These are phyloP conservation scores for Gossypium ekmanianum DNA, from an alignment of 345 rosid species.

Conservation along the genomic window DNA sequence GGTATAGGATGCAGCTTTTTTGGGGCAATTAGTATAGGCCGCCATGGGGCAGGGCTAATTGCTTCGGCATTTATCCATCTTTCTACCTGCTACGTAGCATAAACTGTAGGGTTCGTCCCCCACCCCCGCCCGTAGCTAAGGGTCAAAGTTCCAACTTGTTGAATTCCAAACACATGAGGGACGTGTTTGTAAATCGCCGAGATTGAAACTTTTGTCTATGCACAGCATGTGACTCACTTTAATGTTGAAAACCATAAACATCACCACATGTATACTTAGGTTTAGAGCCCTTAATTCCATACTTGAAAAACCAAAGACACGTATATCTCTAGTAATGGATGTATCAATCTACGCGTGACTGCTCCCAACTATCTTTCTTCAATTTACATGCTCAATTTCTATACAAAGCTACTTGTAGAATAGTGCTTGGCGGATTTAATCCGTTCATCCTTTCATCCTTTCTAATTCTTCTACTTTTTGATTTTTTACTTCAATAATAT, in stretches of 20 bases:
- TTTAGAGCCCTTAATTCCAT: too few species aligned
- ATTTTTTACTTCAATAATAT: too few species aligned
- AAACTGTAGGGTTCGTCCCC: neutral
- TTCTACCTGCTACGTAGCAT: neutral
- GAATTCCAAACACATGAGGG: neutral
- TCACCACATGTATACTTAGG: neutral
- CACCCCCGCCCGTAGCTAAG: neutral
- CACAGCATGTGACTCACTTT: neutral
- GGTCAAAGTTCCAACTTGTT: conserved; percentile 5
- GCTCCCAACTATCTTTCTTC: too few species aligned
- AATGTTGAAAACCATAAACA: neutral
- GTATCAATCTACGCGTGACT: neutral
- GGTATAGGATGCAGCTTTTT: neutral
- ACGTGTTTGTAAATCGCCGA: neutral
- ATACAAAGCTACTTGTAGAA: too few species aligned
- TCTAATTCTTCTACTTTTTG: too few species aligned
- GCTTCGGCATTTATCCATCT: neutral
- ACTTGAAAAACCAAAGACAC: neutral
- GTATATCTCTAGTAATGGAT: neutral
- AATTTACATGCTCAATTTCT: too few species aligned
- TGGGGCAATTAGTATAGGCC: neutral
- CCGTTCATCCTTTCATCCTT: too few species aligned
- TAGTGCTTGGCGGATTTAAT: too few species aligned
- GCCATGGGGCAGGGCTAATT: neutral
- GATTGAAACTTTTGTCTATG: neutral